Percentiles rank a stretch among this genome's conserved stretches.
phyloP scores from a whole-genome alignment of 192 early-diverging fungal genomes.

The Backusella westeae region DNA sequence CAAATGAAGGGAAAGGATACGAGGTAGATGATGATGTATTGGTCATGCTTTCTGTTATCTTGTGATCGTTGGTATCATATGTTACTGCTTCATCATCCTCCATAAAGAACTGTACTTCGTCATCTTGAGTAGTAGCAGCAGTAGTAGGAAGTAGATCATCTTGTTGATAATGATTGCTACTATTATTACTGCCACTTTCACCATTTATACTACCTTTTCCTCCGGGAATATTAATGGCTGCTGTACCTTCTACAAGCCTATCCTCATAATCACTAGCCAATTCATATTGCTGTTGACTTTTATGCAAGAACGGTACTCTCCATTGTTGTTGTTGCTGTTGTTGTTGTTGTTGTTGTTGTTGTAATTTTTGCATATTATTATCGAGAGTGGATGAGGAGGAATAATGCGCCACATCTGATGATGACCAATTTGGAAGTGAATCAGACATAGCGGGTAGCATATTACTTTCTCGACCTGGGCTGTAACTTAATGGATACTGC shows the following conservation, averaged over 20 bases:
- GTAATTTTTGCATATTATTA: not conserved
- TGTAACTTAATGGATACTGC: not conserved
- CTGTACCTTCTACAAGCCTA: not conserved
- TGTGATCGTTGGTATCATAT: conserved; percentile 6
- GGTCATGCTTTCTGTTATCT: not conserved
- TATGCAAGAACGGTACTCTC: conserved; percentile 3
- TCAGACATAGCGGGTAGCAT: not conserved
- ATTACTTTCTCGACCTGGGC: not conserved
- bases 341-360: not conserved
- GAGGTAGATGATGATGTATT: not conserved
- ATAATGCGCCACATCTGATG: conserved; percentile 9
- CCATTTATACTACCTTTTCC: not conserved
- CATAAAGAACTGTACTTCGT: conserved; percentile 29
- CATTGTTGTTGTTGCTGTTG: not conserved
- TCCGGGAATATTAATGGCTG: conserved; percentile 24
- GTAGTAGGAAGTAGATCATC: conserved; percentile 9
- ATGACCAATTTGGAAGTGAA: conserved; percentile 5
- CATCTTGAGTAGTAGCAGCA: conserved; percentile 1
- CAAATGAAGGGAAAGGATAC: conserved; percentile 6
- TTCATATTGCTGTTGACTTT: not conserved
- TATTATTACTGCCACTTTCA: not conserved
- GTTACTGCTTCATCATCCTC: conserved; percentile 19
- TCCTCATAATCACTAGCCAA: not conserved
- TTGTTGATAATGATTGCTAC: not conserved
- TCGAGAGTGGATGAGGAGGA: not conserved